Conservation (phyloP, 495 filamentous ascomycete species). For the Cladorrhinum samala region DNA sequence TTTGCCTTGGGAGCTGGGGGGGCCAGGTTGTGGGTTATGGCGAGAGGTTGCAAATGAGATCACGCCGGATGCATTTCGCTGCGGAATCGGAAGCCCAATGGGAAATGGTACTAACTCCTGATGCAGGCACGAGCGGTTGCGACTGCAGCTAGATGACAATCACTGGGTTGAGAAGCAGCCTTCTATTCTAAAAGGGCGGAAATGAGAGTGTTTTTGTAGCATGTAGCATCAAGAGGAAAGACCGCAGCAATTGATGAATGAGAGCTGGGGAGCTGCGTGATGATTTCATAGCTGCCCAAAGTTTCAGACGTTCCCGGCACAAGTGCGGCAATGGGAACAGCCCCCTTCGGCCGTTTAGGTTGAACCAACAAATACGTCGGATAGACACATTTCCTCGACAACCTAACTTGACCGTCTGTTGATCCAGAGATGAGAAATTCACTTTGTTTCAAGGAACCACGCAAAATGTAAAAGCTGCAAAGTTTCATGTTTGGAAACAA, state of each 20-base stretch:
- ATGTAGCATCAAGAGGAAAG: neutral
- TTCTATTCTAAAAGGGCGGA: too few relatives aligned
- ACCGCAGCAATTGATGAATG: neutral
- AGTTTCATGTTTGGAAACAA: neutral
- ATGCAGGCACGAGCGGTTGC: neutral
- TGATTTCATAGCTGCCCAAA: slow-evolving; percentile 19
- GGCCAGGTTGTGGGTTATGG: slow-evolving; percentile 14
- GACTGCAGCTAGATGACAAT: neutral
- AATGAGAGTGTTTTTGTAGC: too few relatives aligned
- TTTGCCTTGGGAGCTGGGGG: neutral
- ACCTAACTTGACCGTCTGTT: too few relatives aligned
- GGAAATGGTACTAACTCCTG: neutral
- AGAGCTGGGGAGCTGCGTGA: slow-evolving; percentile 7
- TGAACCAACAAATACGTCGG: too few relatives aligned
- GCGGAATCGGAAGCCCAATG: neutral
- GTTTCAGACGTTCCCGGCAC: neutral
- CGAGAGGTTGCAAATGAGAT: slow-evolving; percentile 12
- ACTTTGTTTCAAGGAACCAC: too few relatives aligned
- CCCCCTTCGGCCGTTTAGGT: too few relatives aligned
- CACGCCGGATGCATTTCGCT: slow-evolving; percentile 7
- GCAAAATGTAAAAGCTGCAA: too few relatives aligned
- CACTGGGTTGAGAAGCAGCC: too few relatives aligned
- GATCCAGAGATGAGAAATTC: too few relatives aligned
- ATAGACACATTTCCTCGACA: too few relatives aligned
- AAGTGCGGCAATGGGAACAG: too few relatives aligned